phyloP scores from a whole-genome alignment of 306 rosid genomes.

The Castanea mollissima region DNA sequence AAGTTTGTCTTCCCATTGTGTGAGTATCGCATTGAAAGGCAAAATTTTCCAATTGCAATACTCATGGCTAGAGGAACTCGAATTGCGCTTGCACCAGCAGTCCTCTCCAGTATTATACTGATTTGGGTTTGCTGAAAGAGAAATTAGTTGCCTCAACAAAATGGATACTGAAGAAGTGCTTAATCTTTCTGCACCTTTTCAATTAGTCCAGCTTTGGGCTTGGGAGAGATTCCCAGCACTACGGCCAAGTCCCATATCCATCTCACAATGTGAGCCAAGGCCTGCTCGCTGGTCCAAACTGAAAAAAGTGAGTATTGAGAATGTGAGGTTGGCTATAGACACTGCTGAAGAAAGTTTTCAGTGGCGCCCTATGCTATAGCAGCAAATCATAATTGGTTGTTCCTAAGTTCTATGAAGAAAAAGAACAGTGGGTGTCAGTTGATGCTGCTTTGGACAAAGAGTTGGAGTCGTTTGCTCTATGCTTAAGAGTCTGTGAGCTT shows the following conservation, averaged over 20 bases:
- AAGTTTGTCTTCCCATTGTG: neutral
- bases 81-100: slow-evolving; percentile 10
- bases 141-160: neutral
- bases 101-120: slow-evolving; percentile 16
- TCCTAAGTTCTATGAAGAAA: slow-evolving; percentile 3
- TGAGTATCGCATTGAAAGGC: neutral
- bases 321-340: slow-evolving; percentile 15
- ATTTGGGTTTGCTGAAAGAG: slow-evolving; percentile 1
- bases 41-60: neutral
- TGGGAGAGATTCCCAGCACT: slow-evolving; percentile 47
- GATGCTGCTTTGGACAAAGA: slow-evolving; percentile 11
- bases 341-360: slow-evolving; percentile 22
- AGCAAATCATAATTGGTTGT: slow-evolving; percentile 9
- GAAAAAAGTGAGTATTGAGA: neutral
- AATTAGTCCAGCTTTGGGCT: slow-evolving; percentile 52
- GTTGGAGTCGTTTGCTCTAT: slow-evolving; percentile 30
- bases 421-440: slow-evolving; percentile 8
- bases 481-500: slow-evolving; percentile 36
- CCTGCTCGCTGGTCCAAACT: slow-evolving; percentile 22
- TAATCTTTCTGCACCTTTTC: slow-evolving; percentile 36
- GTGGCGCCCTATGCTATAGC: slow-evolving; percentile 45
- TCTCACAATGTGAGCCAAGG: slow-evolving; percentile 12
- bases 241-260: neutral
- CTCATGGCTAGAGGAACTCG: slow-evolving; percentile 17
- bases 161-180: neutral